Base-by-base conservation (phyloP, 495 filamentous ascomycete genomes). In the Xeromyces bisporus region DNA sequence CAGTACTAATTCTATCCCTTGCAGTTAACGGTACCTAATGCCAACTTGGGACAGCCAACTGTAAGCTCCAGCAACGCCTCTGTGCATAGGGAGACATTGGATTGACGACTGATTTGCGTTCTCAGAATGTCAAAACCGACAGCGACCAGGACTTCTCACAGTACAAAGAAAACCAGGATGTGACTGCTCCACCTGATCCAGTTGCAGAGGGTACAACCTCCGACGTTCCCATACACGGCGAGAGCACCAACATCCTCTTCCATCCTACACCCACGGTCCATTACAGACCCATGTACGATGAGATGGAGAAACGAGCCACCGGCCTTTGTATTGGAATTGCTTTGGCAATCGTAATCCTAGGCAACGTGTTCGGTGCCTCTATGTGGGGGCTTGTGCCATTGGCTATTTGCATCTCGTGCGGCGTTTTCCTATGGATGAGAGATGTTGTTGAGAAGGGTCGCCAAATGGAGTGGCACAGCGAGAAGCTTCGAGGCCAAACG, bases 181-280 rank as follows among this genome's bases (percentile, higher is more conserved):
- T 89, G 33, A 93, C 87, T 2, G 79, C 87, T 2, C 87, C 87
- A 4, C 87, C 85, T 1, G 86, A 91, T 41, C 86, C 87, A 4
- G 54, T 93, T 15, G 75, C 70, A 7, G 59, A 73, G 33, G 76
- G 80, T 8, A 69, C 75, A 18, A 93, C 87, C 1, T 81, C 79
- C 6, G 87, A 96, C 52, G 82, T 96, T 5, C 87, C 87, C 10
- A 92, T 96, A 41, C 84, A 81, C 48, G 85, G 85, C 33, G 87
- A 93, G 44, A 92, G 83, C 64, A 96, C 87, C 1, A 93, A 93
- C 40, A 73, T 96, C 18, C 72, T 96, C 16, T 94, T 94, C 54
- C 84, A 94, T 46, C 86, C 89, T 0, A 96, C 87, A 0, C 87
- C 87, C 0, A 75, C 78, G 1, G 63, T 93, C 32, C 77, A 73